Base-by-base conservation (phyloP, 1,284 basidiomycete species). In the Bothia castanella region DNA sequence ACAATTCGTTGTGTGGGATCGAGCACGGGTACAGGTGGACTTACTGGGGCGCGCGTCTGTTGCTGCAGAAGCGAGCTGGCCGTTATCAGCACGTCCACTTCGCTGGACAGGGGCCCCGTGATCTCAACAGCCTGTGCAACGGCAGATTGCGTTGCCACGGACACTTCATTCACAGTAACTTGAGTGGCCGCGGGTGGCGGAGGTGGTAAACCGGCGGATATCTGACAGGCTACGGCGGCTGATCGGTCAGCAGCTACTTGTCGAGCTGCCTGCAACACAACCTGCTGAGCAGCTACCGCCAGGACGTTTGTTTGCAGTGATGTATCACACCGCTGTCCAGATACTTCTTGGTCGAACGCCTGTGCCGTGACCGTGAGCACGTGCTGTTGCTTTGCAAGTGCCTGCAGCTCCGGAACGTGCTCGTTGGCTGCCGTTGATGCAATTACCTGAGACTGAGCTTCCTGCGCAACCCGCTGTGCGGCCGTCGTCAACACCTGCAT, bases 251-350 rank as follows among this genome's bases (percentile, higher is more conserved):
- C 76, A 16, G 74, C 78, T n/a, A 81, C 78, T 51, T 80, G 78
- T 53, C 85, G 82, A 8, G 87, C 87, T 30, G 87, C 88, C 61
- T 87, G 83, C 40, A 88, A 74, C 37, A 90, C 87, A 43, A 90
- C 83, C 51, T 86, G 80, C 59, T 88, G 85, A 12, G 86, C 87
- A 6, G 87, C 87, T 10, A 80, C 81, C 8, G 85, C 86, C 52
- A 81, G 71, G 10, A 74, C 72, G 37, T 71, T 74, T 25, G 77
- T 70, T 47, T 75, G 72, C 17, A 54, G 61, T 41, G 72, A 73
- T 39, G 72, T 72, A 53, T 72, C 75, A 62, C 64, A 76, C 61
- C 72, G 73, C 49, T 78, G 76, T 44, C 77, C 79, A 27, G 75
- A 76, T 41, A 82, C 72, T 53, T 83, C 85, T 50, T 79, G 77